Conservation (phyloP, 805 yeast genomes). For the Saccharomycopsis oosterbeekiorum region DNA sequence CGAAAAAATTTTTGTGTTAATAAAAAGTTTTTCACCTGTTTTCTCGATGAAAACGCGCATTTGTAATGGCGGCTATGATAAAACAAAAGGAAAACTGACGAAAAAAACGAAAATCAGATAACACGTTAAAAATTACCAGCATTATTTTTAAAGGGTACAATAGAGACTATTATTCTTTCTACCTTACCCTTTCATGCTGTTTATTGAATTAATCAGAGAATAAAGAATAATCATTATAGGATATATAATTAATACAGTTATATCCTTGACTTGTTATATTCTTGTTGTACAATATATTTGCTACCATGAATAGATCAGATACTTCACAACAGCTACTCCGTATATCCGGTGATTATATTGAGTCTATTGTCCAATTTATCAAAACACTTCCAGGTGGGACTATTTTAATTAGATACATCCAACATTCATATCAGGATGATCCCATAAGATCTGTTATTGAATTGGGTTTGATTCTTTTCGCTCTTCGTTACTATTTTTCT, state of each 20-base stretch:
- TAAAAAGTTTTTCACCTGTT: not conserved
- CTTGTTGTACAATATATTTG: not conserved
- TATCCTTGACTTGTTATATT: not conserved
- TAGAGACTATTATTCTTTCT: not conserved
- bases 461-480: conserved; percentile 64
- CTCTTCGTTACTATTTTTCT: conserved; percentile 69
- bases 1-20: not conserved
- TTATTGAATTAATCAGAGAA: not conserved
- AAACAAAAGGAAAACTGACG: not conserved
- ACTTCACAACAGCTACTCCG: not conserved
- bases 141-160: not conserved
- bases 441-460: conserved; percentile 86
- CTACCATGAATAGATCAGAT: not conserved
- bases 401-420: conserved; percentile 52
- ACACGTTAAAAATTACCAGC: not conserved
- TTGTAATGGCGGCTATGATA: not conserved
- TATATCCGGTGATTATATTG: not conserved
- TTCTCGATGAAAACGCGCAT: not conserved
- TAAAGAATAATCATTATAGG: no score
- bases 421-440: conserved; percentile 83
- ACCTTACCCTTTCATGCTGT: not conserved
- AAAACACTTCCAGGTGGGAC: conserved; percentile 17
- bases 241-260: not conserved
- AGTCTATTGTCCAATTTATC: conserved; percentile 13
- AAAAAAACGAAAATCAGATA: not conserved